These are phyloP conservation scores for Trichosporon sp. DNA, from an alignment of 1,284 basidiomycete genomes.

Conservation along the genomic window DNA sequence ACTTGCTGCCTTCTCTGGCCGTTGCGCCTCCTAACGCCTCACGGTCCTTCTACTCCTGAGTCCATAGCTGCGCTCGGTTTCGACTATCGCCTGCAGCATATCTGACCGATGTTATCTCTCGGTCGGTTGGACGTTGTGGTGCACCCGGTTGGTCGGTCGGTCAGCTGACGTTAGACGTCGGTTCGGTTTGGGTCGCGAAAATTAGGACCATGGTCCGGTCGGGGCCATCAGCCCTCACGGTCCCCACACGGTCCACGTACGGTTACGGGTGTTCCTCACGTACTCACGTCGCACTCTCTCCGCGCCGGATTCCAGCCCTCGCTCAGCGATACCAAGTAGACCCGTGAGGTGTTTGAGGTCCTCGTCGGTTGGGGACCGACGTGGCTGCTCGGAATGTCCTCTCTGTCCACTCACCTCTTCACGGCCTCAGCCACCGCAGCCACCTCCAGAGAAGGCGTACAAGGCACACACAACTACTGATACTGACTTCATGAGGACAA, in stretches of 20 bases:
- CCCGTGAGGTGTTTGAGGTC: not conserved
- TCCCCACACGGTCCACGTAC: not conserved
- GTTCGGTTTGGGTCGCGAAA: not conserved
- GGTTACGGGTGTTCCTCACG: not conserved
- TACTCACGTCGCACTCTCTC: not conserved
- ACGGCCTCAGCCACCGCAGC: slow-evolving; percentile 51
- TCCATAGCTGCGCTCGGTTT: not conserved
- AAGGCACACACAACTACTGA: not conserved
- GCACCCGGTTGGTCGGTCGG: not conserved
- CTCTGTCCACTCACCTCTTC: slow-evolving; percentile 28
- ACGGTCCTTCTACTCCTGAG: not conserved
- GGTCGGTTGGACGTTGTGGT: not conserved
- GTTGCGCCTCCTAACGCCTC: not conserved
- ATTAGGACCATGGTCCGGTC: not conserved
- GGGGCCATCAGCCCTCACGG: not conserved
- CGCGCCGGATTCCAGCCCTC: slow-evolving; percentile 1
- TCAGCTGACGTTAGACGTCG: not conserved
- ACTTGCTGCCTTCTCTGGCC: not conserved
- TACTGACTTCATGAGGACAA: not conserved
- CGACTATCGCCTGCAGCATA: not conserved
- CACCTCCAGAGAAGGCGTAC: slow-evolving; percentile 31
- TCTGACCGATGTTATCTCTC: not conserved
- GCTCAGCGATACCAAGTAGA: not conserved
- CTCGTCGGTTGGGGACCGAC: not conserved
- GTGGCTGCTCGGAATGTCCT: slow-evolving; percentile 39